phyloP scores from a whole-genome alignment of 345 rosid species.

The Combretum micranthum region DNA sequence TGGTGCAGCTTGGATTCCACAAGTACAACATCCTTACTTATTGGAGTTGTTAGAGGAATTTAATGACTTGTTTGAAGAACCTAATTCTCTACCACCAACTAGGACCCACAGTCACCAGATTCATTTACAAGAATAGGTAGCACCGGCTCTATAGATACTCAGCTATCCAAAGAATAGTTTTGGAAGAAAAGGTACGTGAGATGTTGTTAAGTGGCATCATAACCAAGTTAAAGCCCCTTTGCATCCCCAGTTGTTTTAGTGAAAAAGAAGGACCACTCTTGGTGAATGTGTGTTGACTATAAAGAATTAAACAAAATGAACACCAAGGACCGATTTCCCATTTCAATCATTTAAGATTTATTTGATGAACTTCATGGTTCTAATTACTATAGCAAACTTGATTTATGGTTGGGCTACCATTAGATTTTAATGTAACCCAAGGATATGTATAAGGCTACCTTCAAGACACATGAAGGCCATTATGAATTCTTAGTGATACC shows the following conservation, averaged over 20 bases:
- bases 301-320: not conserved
- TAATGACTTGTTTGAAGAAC: too few relatives aligned
- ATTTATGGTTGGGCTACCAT: not conserved
- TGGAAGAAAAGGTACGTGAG: not conserved
- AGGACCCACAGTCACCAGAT: conserved; percentile 1
- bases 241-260: not conserved
- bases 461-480: not conserved
- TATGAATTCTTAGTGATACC: not conserved
- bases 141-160: not conserved
- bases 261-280: not conserved
- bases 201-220: not conserved
- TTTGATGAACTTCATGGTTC: not conserved
- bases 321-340: not conserved
- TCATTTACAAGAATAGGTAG: not conserved
- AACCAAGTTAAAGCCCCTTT: not conserved
- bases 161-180: not conserved
- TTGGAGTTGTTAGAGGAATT: too few relatives aligned
- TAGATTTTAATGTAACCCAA: not conserved
- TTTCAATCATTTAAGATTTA: not conserved
- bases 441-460: not conserved
- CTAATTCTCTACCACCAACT: too few relatives aligned
- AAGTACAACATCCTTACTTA: too few relatives aligned
- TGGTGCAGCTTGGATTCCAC: too few relatives aligned
- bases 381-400: not conserved
- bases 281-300: conserved; percentile 2